These are phyloP conservation scores for Recurvomyces mirabilis DNA, from an alignment of 495 filamentous ascomycete genomes.

Conservation along the genomic window DNA sequence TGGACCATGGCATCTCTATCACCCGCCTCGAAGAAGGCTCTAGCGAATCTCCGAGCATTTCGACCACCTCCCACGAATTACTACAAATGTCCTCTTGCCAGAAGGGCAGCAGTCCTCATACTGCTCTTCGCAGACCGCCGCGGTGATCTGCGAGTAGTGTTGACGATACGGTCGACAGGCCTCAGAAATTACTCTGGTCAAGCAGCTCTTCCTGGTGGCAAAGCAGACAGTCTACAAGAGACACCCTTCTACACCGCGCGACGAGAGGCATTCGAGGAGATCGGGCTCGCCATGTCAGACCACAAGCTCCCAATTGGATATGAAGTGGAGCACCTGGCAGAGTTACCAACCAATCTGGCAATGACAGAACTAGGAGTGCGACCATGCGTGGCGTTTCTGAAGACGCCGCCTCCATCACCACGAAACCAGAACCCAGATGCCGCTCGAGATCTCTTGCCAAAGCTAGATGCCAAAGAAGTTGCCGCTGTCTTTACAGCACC, in stretches of 20 bases:
- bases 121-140: conserved; percentile 70
- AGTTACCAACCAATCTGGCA: conserved; percentile 68
- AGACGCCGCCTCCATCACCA: conserved; percentile 11
- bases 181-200: conserved; percentile 65
- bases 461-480: conserved; percentile 73
- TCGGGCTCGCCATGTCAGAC: conserved; percentile 64
- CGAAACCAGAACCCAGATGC: conserved; percentile 35
- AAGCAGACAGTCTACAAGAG: conserved; percentile 40
- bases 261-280: conserved; percentile 82
- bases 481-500: conserved; percentile 83
- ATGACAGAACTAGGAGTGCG: conserved; percentile 71
- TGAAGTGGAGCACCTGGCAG: conserved; percentile 70
- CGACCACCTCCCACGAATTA: conserved; percentile 48
- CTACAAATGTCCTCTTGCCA: conserved; percentile 53
- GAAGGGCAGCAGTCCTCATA: conserved; percentile 72
- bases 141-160: conserved; percentile 68
- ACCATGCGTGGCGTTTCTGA: conserved; percentile 72
- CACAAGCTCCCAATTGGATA: conserved; percentile 56
- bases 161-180: conserved; percentile 73
- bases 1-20: conserved; percentile 44
- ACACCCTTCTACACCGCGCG: conserved; percentile 64
- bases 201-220: conserved; percentile 73
- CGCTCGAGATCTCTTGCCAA: conserved; percentile 63
- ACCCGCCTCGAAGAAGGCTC: conserved; percentile 52
- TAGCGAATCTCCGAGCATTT: conserved; percentile 65